Percentiles rank a stretch among this genome's conserved stretches.
These are phyloP conservation scores for Coniosporium tulheliwenetii DNA, from an alignment of 2,329 filamentous ascomycete genomes.

Conservation along the genomic window DNA sequence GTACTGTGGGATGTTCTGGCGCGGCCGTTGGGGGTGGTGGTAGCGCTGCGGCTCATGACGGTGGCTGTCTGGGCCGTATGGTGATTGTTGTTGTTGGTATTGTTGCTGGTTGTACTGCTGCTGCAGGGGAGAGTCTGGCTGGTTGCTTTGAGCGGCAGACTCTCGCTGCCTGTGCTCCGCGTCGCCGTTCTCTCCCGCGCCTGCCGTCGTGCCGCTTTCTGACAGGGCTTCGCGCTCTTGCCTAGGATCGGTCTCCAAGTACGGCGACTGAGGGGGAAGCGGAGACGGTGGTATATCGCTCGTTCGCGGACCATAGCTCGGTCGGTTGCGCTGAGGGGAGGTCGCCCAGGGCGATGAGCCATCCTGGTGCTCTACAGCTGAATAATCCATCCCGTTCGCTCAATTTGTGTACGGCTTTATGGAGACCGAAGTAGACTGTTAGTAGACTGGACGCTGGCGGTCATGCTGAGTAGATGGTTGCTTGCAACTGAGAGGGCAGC, in stretches of 20 bases:
- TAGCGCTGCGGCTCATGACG: slow-evolving; percentile 28
- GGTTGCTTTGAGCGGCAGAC: no score
- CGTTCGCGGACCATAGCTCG: slow-evolving; percentile 25
- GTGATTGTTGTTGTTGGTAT: slow-evolving; percentile 17
- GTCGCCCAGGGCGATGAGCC: slow-evolving; percentile 50
- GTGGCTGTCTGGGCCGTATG: slow-evolving; percentile 7
- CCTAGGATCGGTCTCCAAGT: not conserved
- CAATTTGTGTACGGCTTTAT: no score
- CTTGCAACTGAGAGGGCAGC: no score
- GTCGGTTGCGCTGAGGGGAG: slow-evolving; percentile 36
- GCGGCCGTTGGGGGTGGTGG: slow-evolving; percentile 12
- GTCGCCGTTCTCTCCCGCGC: no score
- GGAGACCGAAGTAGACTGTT: no score
- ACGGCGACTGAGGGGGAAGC: slow-evolving; percentile 2
- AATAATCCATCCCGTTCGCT: slow-evolving; percentile 45
- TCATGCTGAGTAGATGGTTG: no score
- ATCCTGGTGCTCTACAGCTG: slow-evolving; percentile 39
- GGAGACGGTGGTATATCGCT: slow-evolving; percentile 12
- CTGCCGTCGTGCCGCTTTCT: no score
- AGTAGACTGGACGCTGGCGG: no score
- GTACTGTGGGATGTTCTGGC: slow-evolving; percentile 45
- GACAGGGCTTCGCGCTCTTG: not conserved
- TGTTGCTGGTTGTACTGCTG: slow-evolving; percentile 2
- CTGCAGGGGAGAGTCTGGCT: no score
- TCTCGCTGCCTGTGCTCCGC: no score